Base-by-base conservation (phyloP, 805 yeast species). In the Candida suzukii region DNA sequence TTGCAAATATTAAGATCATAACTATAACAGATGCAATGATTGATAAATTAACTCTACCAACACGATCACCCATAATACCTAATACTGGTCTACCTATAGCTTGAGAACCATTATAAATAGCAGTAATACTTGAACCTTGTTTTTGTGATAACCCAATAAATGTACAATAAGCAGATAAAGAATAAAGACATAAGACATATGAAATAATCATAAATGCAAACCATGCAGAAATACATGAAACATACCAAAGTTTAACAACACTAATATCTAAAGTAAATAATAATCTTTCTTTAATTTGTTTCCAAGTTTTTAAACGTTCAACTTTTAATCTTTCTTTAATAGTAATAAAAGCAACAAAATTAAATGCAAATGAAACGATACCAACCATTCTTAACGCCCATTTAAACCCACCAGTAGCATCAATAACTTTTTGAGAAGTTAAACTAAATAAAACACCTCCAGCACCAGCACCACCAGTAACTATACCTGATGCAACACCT, bases 31-130 rank as follows among this genome's bases (percentile, higher is more conserved):
- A 62, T 1, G 66, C 50, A 10, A 52, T 25, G 13, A 66, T 52
- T 3, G 76, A 63, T 21, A 67, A 54, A 46, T 75, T 75, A 4
- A 70, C 57, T 44, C 76, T 60, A 1, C 81, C 81, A 37, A 56
- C 52, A 32, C 54, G 58, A 42, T 73, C 78, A 41, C 74, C 70
- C 1, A 60, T 26, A 2, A 61, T 46, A 0, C 80, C 81, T 51
- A 73, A 64, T 12, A 53, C 9, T 2, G 78, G 76, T 50, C 81
- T 61, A 6, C 80, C 80, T 14, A 73, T 45, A 6, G 65, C 58
- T 50, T 75, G 80, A 0, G 68, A 64, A 9, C 68, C 64, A 45
- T 71, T 73, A 42, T 73, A 51, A 11, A 69, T 59, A 1, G 75
- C 76, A 3, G 73, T 67, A 29, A 70, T 49, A 21, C 62, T 58